Base-by-base conservation (phyloP, 1,284 basidiomycete species). In the Malassezia caprae region DNA sequence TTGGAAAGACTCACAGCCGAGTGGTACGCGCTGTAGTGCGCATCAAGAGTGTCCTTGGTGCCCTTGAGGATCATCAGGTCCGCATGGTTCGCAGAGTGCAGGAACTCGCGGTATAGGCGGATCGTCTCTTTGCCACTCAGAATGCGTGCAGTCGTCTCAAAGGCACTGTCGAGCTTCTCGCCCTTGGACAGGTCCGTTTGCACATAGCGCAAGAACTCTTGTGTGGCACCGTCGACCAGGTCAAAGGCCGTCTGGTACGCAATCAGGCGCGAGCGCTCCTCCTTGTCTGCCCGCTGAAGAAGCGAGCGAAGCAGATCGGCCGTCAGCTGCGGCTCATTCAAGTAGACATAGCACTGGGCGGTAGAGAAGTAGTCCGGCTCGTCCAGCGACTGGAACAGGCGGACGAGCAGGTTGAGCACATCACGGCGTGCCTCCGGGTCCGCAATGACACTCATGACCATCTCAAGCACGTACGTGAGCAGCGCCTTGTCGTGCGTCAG, bases 271-370 rank as follows among this genome's bases (percentile, higher is more conserved):
- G 69, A 61, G 3, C 61, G 62, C 51, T 62, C 62, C 12, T 69
- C 64, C 8, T 58, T 56, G 48, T 65, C 62, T 10, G 70, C 67
- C 23, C 62, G 57, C 35, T 65, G 54, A 28, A 73, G 63, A 31
- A 74, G 69, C 35, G 65, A 42, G 47, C 60, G 59, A 34, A 74
- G 64, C 10, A 74, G 63, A 24, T 66, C 57, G 17, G 71, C 63
- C 11, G 67, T 68, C 31, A 61, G 58, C 39, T 57, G 39, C 34
- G 72, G 71, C 27, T 61, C 65, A 51, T 70, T 69, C 51, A 74
- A 67, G 51, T 72, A 74, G 53, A 74, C 72, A 52, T 69, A 73
- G 63, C 72, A 74, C 54, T 74, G 71, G 17, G 69, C 66, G 43
- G 73, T 71, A 59, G 68, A 70, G 50, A 73, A 72, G 59, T 72